These are phyloP conservation scores for Phalaenopsis hybrid DNA, from an alignment of 116 monocot species.

Conservation along the genomic window DNA sequence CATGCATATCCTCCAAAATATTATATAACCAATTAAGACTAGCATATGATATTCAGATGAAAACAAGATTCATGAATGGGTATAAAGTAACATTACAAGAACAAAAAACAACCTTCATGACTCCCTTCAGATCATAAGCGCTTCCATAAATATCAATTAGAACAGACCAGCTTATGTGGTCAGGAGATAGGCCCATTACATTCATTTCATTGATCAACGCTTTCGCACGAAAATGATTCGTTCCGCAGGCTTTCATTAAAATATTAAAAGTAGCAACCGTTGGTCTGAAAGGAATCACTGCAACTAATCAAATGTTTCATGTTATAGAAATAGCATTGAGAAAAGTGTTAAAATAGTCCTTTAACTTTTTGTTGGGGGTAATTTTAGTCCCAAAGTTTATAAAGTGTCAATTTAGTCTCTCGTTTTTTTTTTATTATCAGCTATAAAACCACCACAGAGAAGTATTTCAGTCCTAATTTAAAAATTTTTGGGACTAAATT, in stretches of 20 bases:
- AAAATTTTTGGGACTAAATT: no score
- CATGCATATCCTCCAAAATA: background rate
- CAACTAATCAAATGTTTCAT: background rate
- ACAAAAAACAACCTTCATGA: conserved; percentile 46
- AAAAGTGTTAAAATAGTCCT: no score
- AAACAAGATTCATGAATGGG: background rate
- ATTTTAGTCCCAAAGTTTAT: no score
- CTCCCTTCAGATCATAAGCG: conserved; percentile 59
- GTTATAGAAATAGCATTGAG: background rate
- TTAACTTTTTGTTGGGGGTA: no score
- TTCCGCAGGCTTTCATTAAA: conserved; percentile 92
- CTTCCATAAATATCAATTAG: conserved; percentile 77
- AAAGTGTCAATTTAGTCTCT: no score
- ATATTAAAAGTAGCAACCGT: conserved; percentile 81
- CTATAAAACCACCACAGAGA: no score
- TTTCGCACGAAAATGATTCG: conserved; percentile 60
- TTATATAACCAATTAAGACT: background rate
- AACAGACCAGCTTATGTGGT: conserved; percentile 78
- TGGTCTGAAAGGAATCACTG: conserved; percentile 59
- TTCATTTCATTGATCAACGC: conserved; percentile 77
- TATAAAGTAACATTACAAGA: background rate
- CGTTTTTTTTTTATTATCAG: no score
- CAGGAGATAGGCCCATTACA: conserved; percentile 55
- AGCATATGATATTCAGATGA: background rate
- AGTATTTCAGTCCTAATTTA: no score